Evolutionary conservation across 768 basidiomycete genomes (phyloP).

Genomic region (Calocybe gangraenosa): DNA sequence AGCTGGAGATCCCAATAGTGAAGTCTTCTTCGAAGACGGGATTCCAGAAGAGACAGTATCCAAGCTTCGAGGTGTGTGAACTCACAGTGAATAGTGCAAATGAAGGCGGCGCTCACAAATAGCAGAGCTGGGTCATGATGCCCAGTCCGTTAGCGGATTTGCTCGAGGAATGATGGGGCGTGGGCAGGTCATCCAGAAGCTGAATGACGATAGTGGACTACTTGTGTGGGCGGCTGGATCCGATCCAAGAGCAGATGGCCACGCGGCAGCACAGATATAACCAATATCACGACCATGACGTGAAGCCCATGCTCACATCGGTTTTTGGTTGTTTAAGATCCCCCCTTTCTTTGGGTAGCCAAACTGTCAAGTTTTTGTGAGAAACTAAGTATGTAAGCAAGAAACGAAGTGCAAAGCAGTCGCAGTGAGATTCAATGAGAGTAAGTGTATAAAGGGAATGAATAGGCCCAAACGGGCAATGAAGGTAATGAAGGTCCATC

Average conservation of each 20-base stretch:
- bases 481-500: conserved; percentile 4
- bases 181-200: conserved; percentile 87
- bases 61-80: conserved; percentile 57
- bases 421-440: conserved; percentile 8
- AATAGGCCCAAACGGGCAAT: conserved; percentile 1
- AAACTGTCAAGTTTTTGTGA: no score
- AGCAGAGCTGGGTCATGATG: conserved; percentile 88
- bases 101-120: conserved; percentile 4
- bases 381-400: neutral
- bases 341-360: no score
- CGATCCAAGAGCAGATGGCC: conserved; percentile 85
- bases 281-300: no score
- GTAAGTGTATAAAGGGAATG: neutral
- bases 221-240: conserved; percentile 95
- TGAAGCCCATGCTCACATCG: no score
- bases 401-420: conserved; percentile 7
- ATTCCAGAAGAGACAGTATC: conserved; percentile 59
- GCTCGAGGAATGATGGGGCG: conserved; percentile 67
- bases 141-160: conserved; percentile 57
- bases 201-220: conserved; percentile 58
- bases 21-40: conserved; percentile 87
- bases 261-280: conserved; percentile 81
- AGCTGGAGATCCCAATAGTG: conserved; percentile 72
- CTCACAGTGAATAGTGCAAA: neutral
- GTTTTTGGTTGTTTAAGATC: no score